Evolutionary conservation across 163 green algal species (phyloP), one percentile per base, ranked within the genome.

Genomic region (Chloromonas sp.): DNA sequence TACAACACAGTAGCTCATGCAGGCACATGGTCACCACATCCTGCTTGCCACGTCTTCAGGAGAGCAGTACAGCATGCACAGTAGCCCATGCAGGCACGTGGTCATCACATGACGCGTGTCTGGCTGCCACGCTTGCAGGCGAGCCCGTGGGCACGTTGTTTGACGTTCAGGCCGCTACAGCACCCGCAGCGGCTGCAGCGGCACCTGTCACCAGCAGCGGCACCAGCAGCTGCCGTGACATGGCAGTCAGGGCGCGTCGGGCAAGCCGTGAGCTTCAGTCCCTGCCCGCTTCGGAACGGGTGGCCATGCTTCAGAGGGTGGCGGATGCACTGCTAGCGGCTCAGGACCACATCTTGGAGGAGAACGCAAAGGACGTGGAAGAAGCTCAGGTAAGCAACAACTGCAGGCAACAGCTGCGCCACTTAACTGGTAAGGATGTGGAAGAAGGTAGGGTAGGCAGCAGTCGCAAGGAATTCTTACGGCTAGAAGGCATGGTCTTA

Each of bases 291-390:
- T 86, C 91, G 78, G 89, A 95, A 87, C 92, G 97, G 0, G 90
- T 91, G 70, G 91, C 92, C 2, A 92, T 96, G 78, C 91, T 99
- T 71, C 78, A 94, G 58, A 85, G 91, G 71, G 92, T 99, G 14
- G 97, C 97, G 2, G 93, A 96, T 81, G 91, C 91, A 2, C 89
- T 99, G 79, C 82, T 96, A 85, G 89, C 87, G 0, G 89, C 95
- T 36, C 91, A 98, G 88, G 90, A 91, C 0, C 84, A 93, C 61
- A 98, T 98, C 78, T 86, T 98, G 86, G 89, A 81, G 60, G 88
- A 85, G 71, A 91, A 91, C 80, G 86, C 84, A 1, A 80, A 77
- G 60, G 88, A 91, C 60, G 84, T 91, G 74, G 76, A 84, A n/a
- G 84, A 89, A 76, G 80, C 83, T 14, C 78, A 74, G 61, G 85